Conservation (phyloP, 106 monocot species). For the Cymbidium sinense region DNA sequence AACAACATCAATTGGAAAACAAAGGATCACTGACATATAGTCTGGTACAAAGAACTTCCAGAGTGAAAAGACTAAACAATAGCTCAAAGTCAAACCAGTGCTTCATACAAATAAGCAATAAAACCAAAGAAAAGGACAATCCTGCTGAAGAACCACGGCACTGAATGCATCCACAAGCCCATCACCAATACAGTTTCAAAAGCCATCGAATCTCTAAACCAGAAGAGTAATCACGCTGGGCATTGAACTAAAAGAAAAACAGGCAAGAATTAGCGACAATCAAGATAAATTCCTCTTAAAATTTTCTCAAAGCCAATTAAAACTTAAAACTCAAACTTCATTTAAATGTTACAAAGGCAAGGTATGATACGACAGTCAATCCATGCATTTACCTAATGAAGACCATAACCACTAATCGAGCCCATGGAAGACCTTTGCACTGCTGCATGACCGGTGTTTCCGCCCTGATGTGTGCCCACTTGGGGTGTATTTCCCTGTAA, state of each 20-base stretch:
- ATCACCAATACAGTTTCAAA: slow-evolving; percentile 21
- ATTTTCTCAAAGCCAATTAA: neutral
- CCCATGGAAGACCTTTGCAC: slow-evolving; percentile 39
- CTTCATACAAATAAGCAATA: neutral
- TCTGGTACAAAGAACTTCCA: neutral
- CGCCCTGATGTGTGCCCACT: slow-evolving; percentile 22
- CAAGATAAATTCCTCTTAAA: slow-evolving; percentile 4
- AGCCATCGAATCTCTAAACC: slow-evolving; percentile 36
- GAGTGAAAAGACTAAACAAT: neutral
- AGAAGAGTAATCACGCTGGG: slow-evolving; percentile 19
- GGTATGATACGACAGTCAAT: neutral
- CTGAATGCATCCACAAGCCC: slow-evolving; percentile 13
- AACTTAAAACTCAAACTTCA: neutral
- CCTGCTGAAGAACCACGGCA: slow-evolving; percentile 7
- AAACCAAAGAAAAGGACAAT: slow-evolving; percentile 1
- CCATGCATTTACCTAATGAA: slow-evolving; percentile 38
- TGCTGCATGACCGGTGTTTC: slow-evolving; percentile 23
- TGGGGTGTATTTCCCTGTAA: slow-evolving; percentile 18
- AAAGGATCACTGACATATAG: neutral
- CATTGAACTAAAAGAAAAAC: slow-evolving; percentile 25
- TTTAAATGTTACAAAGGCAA: neutral
- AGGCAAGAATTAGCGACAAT: slow-evolving; percentile 16
- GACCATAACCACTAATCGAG: slow-evolving; percentile 52
- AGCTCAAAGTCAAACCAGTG: neutral
- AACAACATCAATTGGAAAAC: neutral